Conservation (phyloP, 129 eudicot genomes). For the Tagetes erecta region DNA sequence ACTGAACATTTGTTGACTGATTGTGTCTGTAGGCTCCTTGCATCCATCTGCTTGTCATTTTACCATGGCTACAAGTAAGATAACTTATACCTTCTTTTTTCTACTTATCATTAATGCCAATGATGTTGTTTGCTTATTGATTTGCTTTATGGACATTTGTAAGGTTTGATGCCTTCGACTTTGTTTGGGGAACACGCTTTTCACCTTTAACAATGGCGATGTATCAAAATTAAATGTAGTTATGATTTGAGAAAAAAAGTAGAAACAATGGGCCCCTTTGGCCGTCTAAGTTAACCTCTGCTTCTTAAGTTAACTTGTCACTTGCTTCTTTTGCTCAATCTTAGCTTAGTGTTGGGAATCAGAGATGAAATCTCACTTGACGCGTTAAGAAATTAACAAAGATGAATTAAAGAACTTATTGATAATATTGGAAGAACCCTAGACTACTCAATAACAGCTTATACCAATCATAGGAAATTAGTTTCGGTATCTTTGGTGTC, state of each 20-base stretch:
- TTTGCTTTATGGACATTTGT: neutral
- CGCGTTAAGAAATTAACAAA: neutral
- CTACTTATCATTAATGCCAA: neutral
- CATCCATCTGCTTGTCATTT: conserved; percentile 22
- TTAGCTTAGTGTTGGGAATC: neutral
- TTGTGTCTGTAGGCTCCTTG: conserved; percentile 22
- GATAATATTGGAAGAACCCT: neutral
- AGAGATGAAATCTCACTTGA: neutral
- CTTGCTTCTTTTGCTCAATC: neutral
- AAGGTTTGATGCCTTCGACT: neutral
- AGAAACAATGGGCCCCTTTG: neutral
- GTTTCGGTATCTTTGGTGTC: too few relatives aligned
- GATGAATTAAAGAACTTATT: neutral
- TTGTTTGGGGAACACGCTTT: neutral
- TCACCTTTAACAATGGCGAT: neutral
- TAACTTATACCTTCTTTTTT: conserved; percentile 7
- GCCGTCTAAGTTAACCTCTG: neutral
- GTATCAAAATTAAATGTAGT: neutral
- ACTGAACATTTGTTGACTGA: neutral
- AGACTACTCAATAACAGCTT: too few relatives aligned
- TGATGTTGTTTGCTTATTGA: conserved; percentile 7
- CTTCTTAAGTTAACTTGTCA: neutral
- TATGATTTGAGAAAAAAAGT: neutral
- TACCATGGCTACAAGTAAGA: conserved; percentile 45
- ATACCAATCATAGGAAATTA: too few relatives aligned